These are phyloP conservation scores for Arachis monticola DNA, from an alignment of 331 rosid genomes.

Conservation along the genomic window DNA sequence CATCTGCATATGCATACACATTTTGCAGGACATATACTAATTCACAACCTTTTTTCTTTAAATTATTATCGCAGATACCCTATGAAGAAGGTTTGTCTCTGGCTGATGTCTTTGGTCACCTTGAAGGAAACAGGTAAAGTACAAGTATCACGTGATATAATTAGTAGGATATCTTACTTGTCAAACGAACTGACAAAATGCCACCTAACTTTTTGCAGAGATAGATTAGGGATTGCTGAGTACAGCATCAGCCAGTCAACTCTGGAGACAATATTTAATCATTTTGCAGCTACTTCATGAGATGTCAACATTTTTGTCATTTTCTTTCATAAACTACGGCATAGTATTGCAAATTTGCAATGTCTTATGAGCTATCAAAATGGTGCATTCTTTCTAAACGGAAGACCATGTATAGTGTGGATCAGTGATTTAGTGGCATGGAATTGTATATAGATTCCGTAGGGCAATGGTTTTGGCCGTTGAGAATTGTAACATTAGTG, in stretches of 20 bases:
- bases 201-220: conserved; percentile 52
- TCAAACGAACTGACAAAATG: conserved; percentile 33
- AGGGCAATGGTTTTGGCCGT: not conserved
- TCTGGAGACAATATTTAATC: conserved; percentile 86
- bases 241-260: conserved; percentile 96
- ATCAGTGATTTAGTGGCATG: conserved; percentile 28
- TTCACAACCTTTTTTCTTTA: too few species aligned
- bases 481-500: not conserved
- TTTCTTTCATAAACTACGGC: conserved; percentile 8
- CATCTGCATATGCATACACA: conserved; percentile 3
- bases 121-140: conserved; percentile 76
- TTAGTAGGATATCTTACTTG: conserved; percentile 7
- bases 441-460: conserved; percentile 46
- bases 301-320: conserved; percentile 22
- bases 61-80: conserved; percentile 54
- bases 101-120: conserved; percentile 88
- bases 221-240: conserved; percentile 75
- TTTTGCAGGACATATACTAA: not conserved
- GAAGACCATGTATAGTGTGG: conserved; percentile 34
- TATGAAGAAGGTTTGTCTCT: conserved; percentile 67
- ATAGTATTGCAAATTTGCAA: not conserved
- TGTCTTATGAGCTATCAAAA: conserved; percentile 14
- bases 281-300: conserved; percentile 84
- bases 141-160: conserved; percentile 5
- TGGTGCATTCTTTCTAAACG: conserved; percentile 15